Evolutionary conservation across 257 asterid genomes (phyloP).

Genomic region (Gynochthodes officinalis): DNA sequence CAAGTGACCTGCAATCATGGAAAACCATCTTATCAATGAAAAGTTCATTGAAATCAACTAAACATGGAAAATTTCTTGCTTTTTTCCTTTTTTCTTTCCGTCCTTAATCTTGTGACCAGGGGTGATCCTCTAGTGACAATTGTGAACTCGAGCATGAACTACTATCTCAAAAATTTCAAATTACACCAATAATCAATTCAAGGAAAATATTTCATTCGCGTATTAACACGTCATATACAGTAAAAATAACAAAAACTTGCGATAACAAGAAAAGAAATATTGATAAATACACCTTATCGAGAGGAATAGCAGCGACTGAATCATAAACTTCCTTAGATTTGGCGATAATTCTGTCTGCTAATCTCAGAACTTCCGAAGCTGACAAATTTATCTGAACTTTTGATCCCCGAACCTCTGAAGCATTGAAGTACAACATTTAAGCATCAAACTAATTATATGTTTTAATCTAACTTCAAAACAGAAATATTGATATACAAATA

Average conservation of each 20-base stretch:
- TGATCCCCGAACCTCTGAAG: slow-evolving; percentile 66
- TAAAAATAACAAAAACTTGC: background rate
- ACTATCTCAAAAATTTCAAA: background rate
- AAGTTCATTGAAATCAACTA: background rate
- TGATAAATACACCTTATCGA: slow-evolving; percentile 55
- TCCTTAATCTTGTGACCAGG: no score
- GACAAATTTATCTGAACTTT: slow-evolving; percentile 54
- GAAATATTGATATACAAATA: no score
- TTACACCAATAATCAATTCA: background rate
- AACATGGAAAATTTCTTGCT: no score
- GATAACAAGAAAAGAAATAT: background rate
- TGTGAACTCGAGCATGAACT: background rate
- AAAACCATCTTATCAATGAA: slow-evolving; percentile 3
- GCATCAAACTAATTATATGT: background rate
- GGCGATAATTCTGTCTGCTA: slow-evolving; percentile 69
- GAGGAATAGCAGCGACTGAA: slow-evolving; percentile 81
- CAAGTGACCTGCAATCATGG: slow-evolving; percentile 52
- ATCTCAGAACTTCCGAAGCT: slow-evolving; percentile 65
- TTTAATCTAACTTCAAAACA: background rate
- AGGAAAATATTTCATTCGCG: background rate
- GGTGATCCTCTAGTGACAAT: background rate
- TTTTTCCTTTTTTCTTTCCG: no score
- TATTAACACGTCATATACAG: background rate
- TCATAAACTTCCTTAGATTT: slow-evolving; percentile 73
- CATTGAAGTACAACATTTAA: background rate